A percentile compares a stretch with the other conserved stretches of the same genome.
Evolutionary conservation across 2,329 filamentous ascomycete species (phyloP).

Genomic region (Venturia nashicola): DNA sequence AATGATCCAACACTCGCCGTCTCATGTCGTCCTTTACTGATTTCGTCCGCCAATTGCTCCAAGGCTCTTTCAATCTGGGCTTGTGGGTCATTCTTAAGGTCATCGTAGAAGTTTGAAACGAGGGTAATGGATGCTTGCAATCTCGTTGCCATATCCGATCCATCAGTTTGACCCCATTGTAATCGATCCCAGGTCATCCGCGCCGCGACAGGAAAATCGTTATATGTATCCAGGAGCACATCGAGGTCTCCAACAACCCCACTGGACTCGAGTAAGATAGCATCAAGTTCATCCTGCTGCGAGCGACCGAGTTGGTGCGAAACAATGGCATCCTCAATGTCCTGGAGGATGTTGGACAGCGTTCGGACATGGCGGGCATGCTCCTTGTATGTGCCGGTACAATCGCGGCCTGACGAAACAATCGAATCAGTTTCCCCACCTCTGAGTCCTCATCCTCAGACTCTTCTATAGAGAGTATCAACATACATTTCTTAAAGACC

Average conservation of each 20-base stretch:
- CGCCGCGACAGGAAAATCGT: slow-evolving; percentile 18
- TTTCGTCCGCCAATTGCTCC: slow-evolving; percentile 19
- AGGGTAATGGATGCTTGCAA: slow-evolving; percentile 17
- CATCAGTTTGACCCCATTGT: slow-evolving; percentile 19
- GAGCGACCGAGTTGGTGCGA: slow-evolving; percentile 14
- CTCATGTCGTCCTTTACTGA: slow-evolving; percentile 19
- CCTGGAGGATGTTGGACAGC: slow-evolving; percentile 18
- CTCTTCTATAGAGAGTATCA: too few species aligned
- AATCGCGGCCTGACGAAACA: neutral
- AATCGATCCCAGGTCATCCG: slow-evolving; percentile 21
- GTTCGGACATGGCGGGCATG: slow-evolving; percentile 18
- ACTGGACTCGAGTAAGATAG: neutral
- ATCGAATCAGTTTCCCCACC: neutral
- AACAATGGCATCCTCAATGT: slow-evolving; percentile 19
- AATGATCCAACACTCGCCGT: slow-evolving; percentile 4
- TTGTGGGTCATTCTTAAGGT: slow-evolving; percentile 19
- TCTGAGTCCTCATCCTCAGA: too few species aligned
- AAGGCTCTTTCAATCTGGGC: slow-evolving; percentile 20
- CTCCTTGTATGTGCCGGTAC: slow-evolving; percentile 18
- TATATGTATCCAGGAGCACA: slow-evolving; percentile 18
- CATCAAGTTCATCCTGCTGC: slow-evolving; percentile 14
- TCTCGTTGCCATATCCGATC: slow-evolving; percentile 15
- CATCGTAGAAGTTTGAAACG: slow-evolving; percentile 19
- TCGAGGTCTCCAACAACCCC: slow-evolving; percentile 16
- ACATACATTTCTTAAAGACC: neutral